Percentiles rank a stretch among this genome's conserved stretches.
phyloP scores from a whole-genome alignment of 208 protist genomes.

The Trichomonas vaginalis region DNA sequence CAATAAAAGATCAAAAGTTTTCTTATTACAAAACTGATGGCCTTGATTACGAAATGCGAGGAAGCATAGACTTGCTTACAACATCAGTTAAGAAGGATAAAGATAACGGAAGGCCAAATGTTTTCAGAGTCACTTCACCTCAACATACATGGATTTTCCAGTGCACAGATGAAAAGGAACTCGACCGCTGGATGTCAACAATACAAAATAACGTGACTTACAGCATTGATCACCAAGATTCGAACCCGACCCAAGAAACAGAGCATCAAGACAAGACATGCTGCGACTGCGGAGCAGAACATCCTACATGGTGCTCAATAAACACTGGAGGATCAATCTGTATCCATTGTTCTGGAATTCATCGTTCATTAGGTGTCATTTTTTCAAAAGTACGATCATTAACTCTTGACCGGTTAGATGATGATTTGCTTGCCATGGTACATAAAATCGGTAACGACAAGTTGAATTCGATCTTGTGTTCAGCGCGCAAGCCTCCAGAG shows the following conservation, averaged over 20 bases:
- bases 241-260: not conserved
- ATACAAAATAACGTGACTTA: not conserved
- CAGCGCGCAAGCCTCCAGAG: not conserved
- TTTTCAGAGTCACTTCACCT: not conserved
- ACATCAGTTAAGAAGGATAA: not conserved
- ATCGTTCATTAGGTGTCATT: not conserved
- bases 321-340: not conserved
- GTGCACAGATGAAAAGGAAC: not conserved
- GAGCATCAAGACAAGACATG: not conserved
- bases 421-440: conserved; percentile 14
- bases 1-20: not conserved
- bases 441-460: conserved; percentile 26
- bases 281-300: not conserved
- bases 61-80: not conserved
- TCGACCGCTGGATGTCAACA: not conserved
- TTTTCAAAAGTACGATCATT: conserved; percentile 15
- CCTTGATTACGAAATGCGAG: too few relatives aligned
- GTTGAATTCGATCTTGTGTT: conserved; percentile 16
- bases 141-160: not conserved
- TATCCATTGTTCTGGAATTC: conserved; percentile 11
- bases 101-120: not conserved
- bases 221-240: not conserved
- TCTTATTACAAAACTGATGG: not conserved
- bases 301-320: not conserved
- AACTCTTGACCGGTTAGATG: conserved; percentile 11